A percentile compares a stretch with the other conserved stretches of the same genome.
Evolutionary conservation across 2,329 filamentous ascomycete genomes (phyloP).

Genomic region (Fusarium palustre): DNA sequence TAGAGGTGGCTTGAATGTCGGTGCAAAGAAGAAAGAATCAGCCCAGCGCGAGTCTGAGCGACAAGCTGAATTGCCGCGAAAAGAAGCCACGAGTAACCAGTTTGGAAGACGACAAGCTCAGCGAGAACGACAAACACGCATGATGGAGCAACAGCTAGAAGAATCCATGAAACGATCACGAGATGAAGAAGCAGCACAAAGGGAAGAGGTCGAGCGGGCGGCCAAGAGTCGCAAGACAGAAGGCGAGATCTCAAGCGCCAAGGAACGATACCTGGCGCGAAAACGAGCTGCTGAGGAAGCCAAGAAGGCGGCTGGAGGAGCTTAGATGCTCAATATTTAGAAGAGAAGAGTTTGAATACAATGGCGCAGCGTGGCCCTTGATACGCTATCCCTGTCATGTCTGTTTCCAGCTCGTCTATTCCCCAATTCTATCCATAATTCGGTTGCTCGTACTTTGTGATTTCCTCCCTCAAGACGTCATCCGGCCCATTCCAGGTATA

Average conservation of each 20-base stretch:
- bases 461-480: slow-evolving; percentile 4
- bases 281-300: slow-evolving; percentile 80
- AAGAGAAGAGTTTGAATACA: slow-evolving; percentile 32
- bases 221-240: slow-evolving; percentile 84
- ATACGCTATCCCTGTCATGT: slow-evolving; percentile 30
- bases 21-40: slow-evolving; percentile 68
- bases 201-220: slow-evolving; percentile 70
- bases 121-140: slow-evolving; percentile 79
- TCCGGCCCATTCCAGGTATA: slow-evolving; percentile 22
- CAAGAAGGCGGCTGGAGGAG: slow-evolving; percentile 53
- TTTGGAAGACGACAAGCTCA: slow-evolving; percentile 71
- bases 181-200: slow-evolving; percentile 75
- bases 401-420: slow-evolving; percentile 37
- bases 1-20: slow-evolving; percentile 79
- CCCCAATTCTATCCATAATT: slow-evolving; percentile 31
- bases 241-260: slow-evolving; percentile 79
- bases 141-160: slow-evolving; percentile 83
- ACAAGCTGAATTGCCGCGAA: slow-evolving; percentile 48
- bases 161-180: slow-evolving; percentile 77
- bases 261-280: slow-evolving; percentile 81
- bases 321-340: slow-evolving; percentile 48
- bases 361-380: slow-evolving; percentile 31
- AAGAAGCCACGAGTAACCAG: slow-evolving; percentile 56
- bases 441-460: slow-evolving; percentile 19
- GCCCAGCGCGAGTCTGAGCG: slow-evolving; percentile 42